Conservation (phyloP, 371 early-diverging fungal species). For the Dichotomocladium elegans region DNA sequence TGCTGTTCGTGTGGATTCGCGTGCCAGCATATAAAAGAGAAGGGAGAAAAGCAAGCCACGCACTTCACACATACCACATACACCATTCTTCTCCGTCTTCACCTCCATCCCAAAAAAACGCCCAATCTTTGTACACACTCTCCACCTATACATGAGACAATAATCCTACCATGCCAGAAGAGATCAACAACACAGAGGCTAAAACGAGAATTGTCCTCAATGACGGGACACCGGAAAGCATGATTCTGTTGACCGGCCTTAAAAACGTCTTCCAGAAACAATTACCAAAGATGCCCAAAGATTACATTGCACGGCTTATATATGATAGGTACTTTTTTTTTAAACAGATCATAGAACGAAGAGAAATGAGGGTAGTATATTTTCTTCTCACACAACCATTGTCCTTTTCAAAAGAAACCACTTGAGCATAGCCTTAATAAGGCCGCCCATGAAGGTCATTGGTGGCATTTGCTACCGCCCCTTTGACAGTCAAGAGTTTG, state of each 20-base stretch:
- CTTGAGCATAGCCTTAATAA: conserved; percentile 65
- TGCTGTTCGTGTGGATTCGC: neutral
- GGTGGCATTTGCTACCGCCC: conserved; percentile 98
- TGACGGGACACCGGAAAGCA: conserved; percentile 71
- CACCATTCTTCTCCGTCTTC: neutral
- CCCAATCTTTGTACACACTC: too few relatives aligned
- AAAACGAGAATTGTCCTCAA: conserved; percentile 80
- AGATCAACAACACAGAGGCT: conserved; percentile 59
- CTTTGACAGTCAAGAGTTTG: conserved; percentile 88
- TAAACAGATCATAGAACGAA: conserved; percentile 1
- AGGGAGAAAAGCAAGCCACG: too few relatives aligned
- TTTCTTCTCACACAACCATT: too few relatives aligned
- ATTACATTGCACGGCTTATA: conserved; percentile 97
- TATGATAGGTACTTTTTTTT: conserved; percentile 79
- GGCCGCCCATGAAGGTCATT: conserved; percentile 70
- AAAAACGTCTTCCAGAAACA: conserved; percentile 98
- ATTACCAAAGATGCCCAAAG: conserved; percentile 99
- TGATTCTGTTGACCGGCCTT: conserved; percentile 88
- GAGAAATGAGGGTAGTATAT: neutral
- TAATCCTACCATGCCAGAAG: conserved; percentile 26
- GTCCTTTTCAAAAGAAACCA: conserved; percentile 60
- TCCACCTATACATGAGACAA: too few relatives aligned
- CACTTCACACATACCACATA: too few relatives aligned
- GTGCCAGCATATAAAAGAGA: too few relatives aligned
- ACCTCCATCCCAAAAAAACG: too few relatives aligned